Percentiles rank a stretch among this genome's conserved stretches.
Evolutionary conservation across 371 early-diverging fungal species (phyloP).

Genomic region (Homolaphlyctis polyrhiza): DNA sequence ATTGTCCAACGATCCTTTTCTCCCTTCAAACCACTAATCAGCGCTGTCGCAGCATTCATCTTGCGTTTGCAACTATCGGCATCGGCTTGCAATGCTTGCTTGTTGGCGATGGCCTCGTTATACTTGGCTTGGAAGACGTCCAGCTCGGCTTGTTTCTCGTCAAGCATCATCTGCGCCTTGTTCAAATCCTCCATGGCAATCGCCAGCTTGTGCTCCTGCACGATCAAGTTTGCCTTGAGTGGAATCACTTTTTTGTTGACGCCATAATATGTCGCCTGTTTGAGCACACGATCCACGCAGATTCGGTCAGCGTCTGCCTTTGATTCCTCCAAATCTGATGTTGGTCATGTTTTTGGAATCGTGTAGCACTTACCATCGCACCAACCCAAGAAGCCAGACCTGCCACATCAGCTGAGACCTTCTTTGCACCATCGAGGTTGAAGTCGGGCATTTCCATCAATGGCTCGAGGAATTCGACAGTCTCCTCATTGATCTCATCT

Average conservation of each 20-base stretch:
- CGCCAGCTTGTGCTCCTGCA: conserved; percentile 49
- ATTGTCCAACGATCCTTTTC: conserved; percentile 62
- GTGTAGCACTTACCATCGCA: conserved; percentile 47
- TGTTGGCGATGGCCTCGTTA: conserved; percentile 45
- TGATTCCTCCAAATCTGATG: too few relatives aligned
- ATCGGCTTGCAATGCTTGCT: conserved; percentile 54
- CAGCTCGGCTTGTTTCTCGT: conserved; percentile 60
- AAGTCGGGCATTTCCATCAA: conserved; percentile 59
- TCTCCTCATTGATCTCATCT: conserved; percentile 62
- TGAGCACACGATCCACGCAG: too few relatives aligned
- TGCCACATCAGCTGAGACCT: conserved; percentile 62
- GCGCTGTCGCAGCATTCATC: conserved; percentile 55
- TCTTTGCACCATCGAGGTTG: conserved; percentile 60
- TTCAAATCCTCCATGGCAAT: conserved; percentile 51
- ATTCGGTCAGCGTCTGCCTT: too few relatives aligned
- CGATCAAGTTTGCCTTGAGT: conserved; percentile 54
- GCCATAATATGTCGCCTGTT: conserved; percentile 41
- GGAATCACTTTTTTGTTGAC: conserved; percentile 63
- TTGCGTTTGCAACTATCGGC: conserved; percentile 57
- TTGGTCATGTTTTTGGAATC: too few relatives aligned
- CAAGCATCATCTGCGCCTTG: conserved; percentile 46
- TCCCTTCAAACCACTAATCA: conserved; percentile 54
- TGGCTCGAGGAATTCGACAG: conserved; percentile 53
- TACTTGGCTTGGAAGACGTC: conserved; percentile 55
- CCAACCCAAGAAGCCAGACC: conserved; percentile 56